Evolutionary conservation across 805 yeast genomes (phyloP), one percentile per base, ranked within the genome.

Genomic region (Starmerella floricola): DNA sequence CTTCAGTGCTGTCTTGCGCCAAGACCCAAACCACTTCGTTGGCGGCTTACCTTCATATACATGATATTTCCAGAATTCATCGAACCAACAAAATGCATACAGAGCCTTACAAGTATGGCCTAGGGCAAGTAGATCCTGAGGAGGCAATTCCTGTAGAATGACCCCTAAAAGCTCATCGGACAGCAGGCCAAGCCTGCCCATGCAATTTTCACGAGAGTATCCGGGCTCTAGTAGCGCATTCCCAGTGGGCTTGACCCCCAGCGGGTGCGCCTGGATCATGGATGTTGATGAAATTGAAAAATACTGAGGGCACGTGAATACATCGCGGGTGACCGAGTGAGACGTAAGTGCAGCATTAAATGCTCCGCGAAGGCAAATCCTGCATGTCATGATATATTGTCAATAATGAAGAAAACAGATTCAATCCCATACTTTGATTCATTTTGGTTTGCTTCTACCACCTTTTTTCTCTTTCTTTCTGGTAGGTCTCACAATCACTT

Each of bases 161-260:
- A 67, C 66, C 60, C 77, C 56, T 1, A 85, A 50, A 10, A 80
- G 46, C 24, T 81, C 88, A 58, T 85, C 95, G 0, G 76, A 65
- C 26, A 82, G 65, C 0, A 43, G 41, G 0, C 67, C 55, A 18
- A 84, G 64, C 4, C 50, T 42, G 23, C 49, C 38, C 47, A 42
- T 12, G 34, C 36, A 18, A 49, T 49, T 2, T 39, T 30, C 20
- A n/a, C 53, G 48, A 23, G 36, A 41, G 36, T 8, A 43, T 2
- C 34, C 38, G 1, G 49, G 41, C 27, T 53, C 57, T 18, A 77
- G 53, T 20, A 72, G 60, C 3, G 71, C 66, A 53, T 83, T 83
- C 4, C 93, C 94, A n/a, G 72, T 61, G 1, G 94, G 94, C 54
- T 71, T 73, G 13, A 83, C 77, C 38, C 79, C 79, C 24, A 82